Conservation (phyloP, 805 yeast species). For the Wickerhamomyces queroliae region DNA sequence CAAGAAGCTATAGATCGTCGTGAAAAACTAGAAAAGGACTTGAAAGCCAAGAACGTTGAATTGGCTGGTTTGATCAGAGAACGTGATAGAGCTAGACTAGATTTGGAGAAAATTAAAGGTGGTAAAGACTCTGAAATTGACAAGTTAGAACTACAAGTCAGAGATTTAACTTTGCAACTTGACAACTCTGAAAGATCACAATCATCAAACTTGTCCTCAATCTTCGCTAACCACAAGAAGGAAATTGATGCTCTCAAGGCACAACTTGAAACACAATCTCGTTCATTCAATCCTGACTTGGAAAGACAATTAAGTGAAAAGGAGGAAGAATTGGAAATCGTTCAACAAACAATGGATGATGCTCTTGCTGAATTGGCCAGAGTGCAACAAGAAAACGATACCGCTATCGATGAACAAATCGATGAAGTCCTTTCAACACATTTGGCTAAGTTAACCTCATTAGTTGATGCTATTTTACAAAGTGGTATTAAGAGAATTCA, state of each 20-base stretch:
- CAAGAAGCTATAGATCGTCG: constrained; percentile 84
- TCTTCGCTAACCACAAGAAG: constrained; percentile 55
- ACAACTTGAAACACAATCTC: constrained; percentile 22
- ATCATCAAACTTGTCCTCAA: constrained; percentile 53
- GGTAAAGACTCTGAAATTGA: constrained; percentile 62
- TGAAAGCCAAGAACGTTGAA: constrained; percentile 81
- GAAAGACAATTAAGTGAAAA: constrained; percentile 51
- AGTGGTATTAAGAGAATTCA: constrained; percentile 71
- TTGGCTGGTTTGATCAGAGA: constrained; percentile 85
- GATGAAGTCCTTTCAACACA: constrained; percentile 45
- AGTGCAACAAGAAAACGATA: constrained; percentile 40
- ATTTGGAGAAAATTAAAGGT: constrained; percentile 65
- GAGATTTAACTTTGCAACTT: constrained; percentile 53
- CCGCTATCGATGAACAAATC: constrained; percentile 52
- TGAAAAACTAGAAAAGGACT: constrained; percentile 75
- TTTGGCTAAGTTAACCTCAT: constrained; percentile 42
- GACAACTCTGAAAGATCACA: constrained; percentile 57
- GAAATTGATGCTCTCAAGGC: constrained; percentile 51
- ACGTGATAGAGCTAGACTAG: constrained; percentile 83
- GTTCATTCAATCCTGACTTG: constrained; percentile 25
- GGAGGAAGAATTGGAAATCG: constrained; percentile 73
- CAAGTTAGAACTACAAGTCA: constrained; percentile 54
- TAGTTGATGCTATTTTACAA: constrained; percentile 64
- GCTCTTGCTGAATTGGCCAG: constrained; percentile 57
- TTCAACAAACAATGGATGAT: constrained; percentile 74